phyloP scores from a whole-genome alignment of 1,284 basidiomycete species.

The Heimioporus retisporus region DNA sequence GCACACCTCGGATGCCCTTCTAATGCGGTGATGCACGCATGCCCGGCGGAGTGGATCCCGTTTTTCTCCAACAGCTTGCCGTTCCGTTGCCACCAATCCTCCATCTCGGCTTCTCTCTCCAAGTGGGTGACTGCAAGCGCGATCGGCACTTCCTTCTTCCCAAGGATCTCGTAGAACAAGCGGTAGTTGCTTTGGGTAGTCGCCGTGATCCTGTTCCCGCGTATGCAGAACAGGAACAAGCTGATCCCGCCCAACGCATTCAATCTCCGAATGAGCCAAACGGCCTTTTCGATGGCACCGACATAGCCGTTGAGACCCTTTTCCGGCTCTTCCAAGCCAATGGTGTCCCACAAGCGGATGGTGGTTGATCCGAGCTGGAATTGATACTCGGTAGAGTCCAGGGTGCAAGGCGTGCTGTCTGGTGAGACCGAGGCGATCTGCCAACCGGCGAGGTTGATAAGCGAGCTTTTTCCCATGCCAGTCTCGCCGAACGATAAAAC shows the following conservation, averaged over 20 bases:
- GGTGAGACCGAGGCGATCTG: conserved; percentile 36
- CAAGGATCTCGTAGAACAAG: conserved; percentile 5
- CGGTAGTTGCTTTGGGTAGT: conserved; percentile 19
- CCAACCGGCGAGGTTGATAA: conserved; percentile 42
- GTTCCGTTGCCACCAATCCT: conserved; percentile 43
- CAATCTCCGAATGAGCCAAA: conserved; percentile 33
- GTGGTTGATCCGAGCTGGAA: conserved; percentile 32
- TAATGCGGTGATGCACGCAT: conserved; percentile 41
- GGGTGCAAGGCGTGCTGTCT: conserved; percentile 38
- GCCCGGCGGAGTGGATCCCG: conserved; percentile 34
- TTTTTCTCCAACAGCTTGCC: conserved; percentile 27
- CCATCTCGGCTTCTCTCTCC: conserved; percentile 42
- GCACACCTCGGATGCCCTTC: conserved; percentile 27
- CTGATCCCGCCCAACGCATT: conserved; percentile 38
- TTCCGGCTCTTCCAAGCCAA: conserved; percentile 42
- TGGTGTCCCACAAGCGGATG: conserved; percentile 43
- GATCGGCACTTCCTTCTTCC: conserved; percentile 43
- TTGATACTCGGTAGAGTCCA: conserved; percentile 35
- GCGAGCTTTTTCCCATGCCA: conserved; percentile 45
- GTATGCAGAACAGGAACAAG: conserved; percentile 46
- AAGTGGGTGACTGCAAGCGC: conserved; percentile 43
- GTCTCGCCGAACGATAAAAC: conserved; percentile 23
- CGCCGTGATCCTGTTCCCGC: conserved; percentile 38
- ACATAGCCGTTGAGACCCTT: conserved; percentile 26
- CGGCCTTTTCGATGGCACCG: conserved; percentile 43